Conservation (phyloP, 768 basidiomycete species). For the Exsudoporus frostii region DNA sequence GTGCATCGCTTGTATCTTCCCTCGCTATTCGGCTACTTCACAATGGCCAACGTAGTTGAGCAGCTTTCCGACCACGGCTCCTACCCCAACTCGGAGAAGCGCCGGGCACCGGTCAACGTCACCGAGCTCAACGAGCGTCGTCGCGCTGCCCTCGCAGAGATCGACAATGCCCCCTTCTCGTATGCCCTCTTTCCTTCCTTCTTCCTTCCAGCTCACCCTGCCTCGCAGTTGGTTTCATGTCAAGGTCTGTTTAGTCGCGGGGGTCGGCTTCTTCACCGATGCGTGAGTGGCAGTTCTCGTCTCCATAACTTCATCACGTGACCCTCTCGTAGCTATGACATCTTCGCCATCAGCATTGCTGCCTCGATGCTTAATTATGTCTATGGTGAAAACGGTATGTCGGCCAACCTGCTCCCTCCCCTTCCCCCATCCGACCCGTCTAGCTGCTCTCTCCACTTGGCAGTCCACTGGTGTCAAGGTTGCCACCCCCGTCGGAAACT, state of each 20-base stretch:
- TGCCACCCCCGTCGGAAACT: slow-evolving; percentile 71
- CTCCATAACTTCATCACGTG: background rate
- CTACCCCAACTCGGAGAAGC: slow-evolving; percentile 26
- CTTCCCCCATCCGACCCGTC: background rate
- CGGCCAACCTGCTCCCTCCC: background rate
- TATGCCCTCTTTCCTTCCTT: slow-evolving; percentile 34
- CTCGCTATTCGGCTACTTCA: background rate
- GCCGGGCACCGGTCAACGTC: slow-evolving; percentile 22
- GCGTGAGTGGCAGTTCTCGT: slow-evolving; percentile 41
- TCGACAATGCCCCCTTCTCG: slow-evolving; percentile 87
- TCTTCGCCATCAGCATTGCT: slow-evolving; percentile 88
- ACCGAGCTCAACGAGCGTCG: slow-evolving; percentile 63
- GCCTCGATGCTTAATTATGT: slow-evolving; percentile 82
- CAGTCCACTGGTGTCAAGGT: slow-evolving; percentile 79
- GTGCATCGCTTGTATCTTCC: background rate
- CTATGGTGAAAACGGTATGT: slow-evolving; percentile 44
- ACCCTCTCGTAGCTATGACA: slow-evolving; percentile 51
- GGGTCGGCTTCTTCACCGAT: slow-evolving; percentile 91
- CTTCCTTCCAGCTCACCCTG: background rate
- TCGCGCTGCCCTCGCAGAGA: slow-evolving; percentile 76
- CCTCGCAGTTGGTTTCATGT: slow-evolving; percentile 74
- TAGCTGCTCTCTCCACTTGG: slow-evolving; percentile 40
- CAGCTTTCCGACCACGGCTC: slow-evolving; percentile 30
- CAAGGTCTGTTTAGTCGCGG: slow-evolving; percentile 66
- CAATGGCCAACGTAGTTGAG: slow-evolving; percentile 23